phyloP scores from a whole-genome alignment of 140 eudicot genomes.

The Stevia rebaudiana region DNA sequence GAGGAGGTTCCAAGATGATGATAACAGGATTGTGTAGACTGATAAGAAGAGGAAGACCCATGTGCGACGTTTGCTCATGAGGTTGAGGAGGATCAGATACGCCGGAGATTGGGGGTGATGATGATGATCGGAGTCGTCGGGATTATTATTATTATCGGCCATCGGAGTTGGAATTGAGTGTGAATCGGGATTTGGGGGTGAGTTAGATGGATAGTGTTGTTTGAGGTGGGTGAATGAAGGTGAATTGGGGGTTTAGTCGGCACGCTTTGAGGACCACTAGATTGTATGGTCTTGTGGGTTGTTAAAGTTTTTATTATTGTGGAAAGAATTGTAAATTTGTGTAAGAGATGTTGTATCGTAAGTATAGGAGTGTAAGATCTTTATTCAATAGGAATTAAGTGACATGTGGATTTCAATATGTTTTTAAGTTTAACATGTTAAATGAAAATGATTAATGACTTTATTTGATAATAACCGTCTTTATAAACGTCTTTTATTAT shows the following conservation, averaged over 20 bases:
- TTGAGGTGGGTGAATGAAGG: neutral
- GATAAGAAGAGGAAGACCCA: conserved; percentile 57
- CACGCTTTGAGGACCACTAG: conserved; percentile 10
- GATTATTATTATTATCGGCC: conserved; percentile 12
- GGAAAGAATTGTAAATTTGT: neutral
- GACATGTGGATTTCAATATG: too few species aligned
- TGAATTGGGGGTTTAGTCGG: neutral
- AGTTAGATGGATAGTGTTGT: neutral
- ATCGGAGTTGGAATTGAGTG: neutral
- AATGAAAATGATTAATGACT: too few species aligned
- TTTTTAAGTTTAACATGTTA: too few species aligned
- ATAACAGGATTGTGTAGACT: conserved; percentile 53
- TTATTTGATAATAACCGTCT: too few species aligned
- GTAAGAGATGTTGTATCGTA: too few species aligned
- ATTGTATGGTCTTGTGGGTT: neutral
- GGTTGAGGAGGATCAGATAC: conserved; percentile 25
- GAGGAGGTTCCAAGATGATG: conserved; percentile 64
- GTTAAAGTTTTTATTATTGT: too few species aligned
- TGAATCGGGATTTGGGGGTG: neutral
- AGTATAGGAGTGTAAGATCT: too few species aligned
- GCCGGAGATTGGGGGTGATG: conserved; percentile 3
- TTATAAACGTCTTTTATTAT: too few species aligned
- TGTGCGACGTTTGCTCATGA: conserved; percentile 67
- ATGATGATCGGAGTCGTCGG: neutral
- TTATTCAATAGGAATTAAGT: too few species aligned